Evolutionary conservation across 1,284 basidiomycete species (phyloP).

Genomic region (Moniliophthora roreri): DNA sequence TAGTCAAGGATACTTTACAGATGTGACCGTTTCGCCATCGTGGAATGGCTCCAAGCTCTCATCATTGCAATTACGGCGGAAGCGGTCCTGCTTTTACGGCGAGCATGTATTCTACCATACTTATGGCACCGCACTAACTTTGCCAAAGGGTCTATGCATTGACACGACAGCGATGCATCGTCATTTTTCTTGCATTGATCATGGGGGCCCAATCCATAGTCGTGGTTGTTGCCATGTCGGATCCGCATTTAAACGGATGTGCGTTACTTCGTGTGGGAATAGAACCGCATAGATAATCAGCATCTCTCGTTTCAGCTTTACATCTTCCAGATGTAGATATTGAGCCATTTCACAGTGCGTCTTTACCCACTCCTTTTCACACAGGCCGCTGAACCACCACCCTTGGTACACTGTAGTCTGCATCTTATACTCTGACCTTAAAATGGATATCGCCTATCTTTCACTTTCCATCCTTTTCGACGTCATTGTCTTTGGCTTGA

Average conservation of each 20-base stretch:
- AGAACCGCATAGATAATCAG: not conserved
- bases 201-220: conserved; percentile 22
- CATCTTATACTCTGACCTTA: conserved; percentile 25
- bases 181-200: conserved; percentile 18
- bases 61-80: conserved; percentile 27
- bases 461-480: conserved; percentile 26
- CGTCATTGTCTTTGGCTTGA: conserved; percentile 25
- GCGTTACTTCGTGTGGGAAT: not conserved
- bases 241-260: conserved; percentile 23
- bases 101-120: not conserved
- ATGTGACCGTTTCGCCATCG: conserved; percentile 28
- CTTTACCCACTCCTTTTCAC: not conserved
- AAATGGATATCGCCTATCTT: conserved; percentile 29
- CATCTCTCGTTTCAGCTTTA: conserved; percentile 17
- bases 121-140: no score
- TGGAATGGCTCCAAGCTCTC: conserved; percentile 28
- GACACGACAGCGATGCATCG: not conserved
- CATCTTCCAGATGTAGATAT: conserved; percentile 19
- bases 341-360: conserved; percentile 26
- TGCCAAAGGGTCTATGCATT: conserved; percentile 7
- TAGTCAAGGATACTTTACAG: conserved; percentile 8
- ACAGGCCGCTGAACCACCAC: not conserved
- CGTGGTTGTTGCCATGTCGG: conserved; percentile 28
- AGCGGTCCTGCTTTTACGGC: conserved; percentile 24
- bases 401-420: conserved; percentile 19